Conservation (phyloP, 768 basidiomycete species). For the Tremella mesenterica region DNA sequence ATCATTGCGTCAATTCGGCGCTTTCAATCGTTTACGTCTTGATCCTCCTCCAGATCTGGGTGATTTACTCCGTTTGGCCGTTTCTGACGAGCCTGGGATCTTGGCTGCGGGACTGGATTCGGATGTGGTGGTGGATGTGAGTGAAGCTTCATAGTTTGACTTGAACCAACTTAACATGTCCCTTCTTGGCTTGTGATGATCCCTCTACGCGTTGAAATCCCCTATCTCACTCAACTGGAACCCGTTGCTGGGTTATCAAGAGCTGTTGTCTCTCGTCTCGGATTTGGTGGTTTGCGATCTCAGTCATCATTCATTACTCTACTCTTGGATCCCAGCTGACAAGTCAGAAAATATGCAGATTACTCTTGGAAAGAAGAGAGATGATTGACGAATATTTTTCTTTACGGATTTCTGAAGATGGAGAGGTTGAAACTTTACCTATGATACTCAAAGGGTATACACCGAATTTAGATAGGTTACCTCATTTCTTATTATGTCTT, state of each 20-base stretch:
- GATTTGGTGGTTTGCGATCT: no score
- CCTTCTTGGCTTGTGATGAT: no score
- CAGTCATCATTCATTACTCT: no score
- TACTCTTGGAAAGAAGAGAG: slow-evolving; percentile 49
- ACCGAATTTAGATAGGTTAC: slow-evolving; percentile 83
- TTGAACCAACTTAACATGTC: no score
- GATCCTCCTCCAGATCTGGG: slow-evolving; percentile 71
- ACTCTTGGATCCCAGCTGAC: slow-evolving; percentile 2
- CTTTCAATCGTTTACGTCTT: slow-evolving; percentile 64
- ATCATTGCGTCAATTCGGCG: slow-evolving; percentile 80
- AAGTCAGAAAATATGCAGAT: slow-evolving; percentile 16
- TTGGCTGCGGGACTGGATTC: slow-evolving; percentile 51
- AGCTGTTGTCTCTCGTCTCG: no score
- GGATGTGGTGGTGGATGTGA: slow-evolving; percentile 62
- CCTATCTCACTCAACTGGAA: no score
- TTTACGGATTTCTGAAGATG: slow-evolving; percentile 56
- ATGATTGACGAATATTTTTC: slow-evolving; percentile 94
- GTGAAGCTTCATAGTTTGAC: slow-evolving; percentile 20
- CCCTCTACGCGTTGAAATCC: no score
- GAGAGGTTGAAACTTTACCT: slow-evolving; percentile 67
- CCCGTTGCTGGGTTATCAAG: neutral
- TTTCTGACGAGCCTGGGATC: slow-evolving; percentile 58
- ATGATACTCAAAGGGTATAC: slow-evolving; percentile 76
- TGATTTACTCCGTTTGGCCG: slow-evolving; percentile 66
- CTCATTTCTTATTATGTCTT: slow-evolving; percentile 78